Evolutionary conservation across 2,329 filamentous ascomycete genomes (phyloP), one percentile per base, ranked within the genome.

Genomic region (Penicillium hesseltinei): DNA sequence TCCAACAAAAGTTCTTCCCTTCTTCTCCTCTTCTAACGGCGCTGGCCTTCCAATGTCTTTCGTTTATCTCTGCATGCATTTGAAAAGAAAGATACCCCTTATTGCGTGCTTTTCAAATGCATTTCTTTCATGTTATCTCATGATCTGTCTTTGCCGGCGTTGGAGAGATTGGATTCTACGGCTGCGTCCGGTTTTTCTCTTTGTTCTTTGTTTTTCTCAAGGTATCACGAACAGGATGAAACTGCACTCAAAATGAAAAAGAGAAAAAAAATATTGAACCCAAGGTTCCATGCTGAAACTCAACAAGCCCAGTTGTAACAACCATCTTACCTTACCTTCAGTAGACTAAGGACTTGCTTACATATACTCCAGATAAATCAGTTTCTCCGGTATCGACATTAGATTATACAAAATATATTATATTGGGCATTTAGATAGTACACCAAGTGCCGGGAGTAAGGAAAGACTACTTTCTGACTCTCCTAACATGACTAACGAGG

Each of bases 401-500:
- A 64, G 38, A 66, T 66, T 63, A 64, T 66, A 66, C 61, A 63
- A 55, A 46, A 44, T 62, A 60, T 62, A 58, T 56, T 63, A 66
- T 67, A 64, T 60, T 56, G 51, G 45, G 57, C 49, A 61, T 55
- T 59, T 33, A 55, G 29, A 49, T 44, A 40, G 31, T 57, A 46
- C 31, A 39, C 51, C 48, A 49, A 29, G 31, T 51, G 51, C 31
- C 29, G 23, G 27, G 29, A 43, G 45, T 31, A 40, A 43, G 38
- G 35, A 55, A 57, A 35, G 43, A 64, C 77, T 78, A 91, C 76
- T 92, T 94, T 71, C 91, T 84, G 56, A 91, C 86, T 77, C 92
- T 91, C 73, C 91, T 83, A 49, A 91, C 91, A 77, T 96, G 91
- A 74, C 92, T 94, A 43, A 97, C 93, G 63, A 97, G 75, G 73